Evolutionary conservation across 2,329 filamentous ascomycete genomes (phyloP), one percentile per base, ranked within the genome.

Genomic region (Fusarium proliferatum): DNA sequence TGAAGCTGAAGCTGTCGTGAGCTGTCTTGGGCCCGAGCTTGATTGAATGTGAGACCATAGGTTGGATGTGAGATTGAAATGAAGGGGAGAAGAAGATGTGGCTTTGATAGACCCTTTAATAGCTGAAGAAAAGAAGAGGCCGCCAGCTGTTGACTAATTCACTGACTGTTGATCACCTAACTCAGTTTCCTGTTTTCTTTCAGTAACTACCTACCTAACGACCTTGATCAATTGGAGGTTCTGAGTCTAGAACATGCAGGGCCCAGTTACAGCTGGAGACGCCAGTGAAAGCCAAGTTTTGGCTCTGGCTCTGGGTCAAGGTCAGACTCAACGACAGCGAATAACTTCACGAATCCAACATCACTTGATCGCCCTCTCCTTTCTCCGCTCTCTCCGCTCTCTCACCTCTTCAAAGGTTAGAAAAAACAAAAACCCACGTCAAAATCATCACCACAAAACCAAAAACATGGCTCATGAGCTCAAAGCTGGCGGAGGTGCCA

Each of bases 401-500:
- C 39, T 58, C 16, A 36, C 59, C 15, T 46, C 46, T 49, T 68
- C 52, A 55, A 64, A 72, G 23, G 43, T 53, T 26, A 36, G 52
- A 42, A 67, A 42, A 23, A 56, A 30, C 28, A 55, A 51, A 23
- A 58, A 64, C 36, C 16, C 53, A 26, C 51, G 58, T n/a, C 52
- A 7, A 28, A 48, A 42, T 13, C 42, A 26, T 26, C 30, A 45
- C 9, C 43, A 28, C 38, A 48, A 13, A n/a, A 16, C 36, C 39
- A 51, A 21, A 45, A 63, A 6, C 34, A 77, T 77, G 75, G 28
- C 76, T 52, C 58, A 70, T 26, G 55, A 64, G 46, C 61, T 72
- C 57, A 81, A 86, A 69, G 86, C 86, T 16, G 87, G 86, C 64
- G 87, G 86, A 69, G 86, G 86, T 46, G 82, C 84, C 36, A 84